These are phyloP conservation scores for Globisporangium middletonii DNA, from an alignment of 352 stramenopile genomes.

Conservation along the genomic window DNA sequence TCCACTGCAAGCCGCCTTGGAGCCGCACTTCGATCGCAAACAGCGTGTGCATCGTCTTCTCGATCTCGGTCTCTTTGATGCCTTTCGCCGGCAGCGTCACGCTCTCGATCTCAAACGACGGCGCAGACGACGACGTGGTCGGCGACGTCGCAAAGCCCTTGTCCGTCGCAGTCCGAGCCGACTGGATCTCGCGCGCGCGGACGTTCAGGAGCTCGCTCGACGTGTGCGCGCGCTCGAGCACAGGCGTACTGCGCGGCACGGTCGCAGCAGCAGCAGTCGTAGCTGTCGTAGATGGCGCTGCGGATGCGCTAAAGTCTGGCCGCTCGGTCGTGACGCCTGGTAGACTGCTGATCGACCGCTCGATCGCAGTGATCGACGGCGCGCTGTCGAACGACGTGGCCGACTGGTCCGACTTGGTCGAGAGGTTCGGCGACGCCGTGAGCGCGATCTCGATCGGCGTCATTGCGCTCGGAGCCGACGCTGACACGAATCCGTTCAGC, in stretches of 20 bases:
- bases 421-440: constrained; percentile 19
- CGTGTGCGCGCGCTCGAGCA: constrained; percentile 65
- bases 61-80: constrained; percentile 76
- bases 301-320: constrained; percentile 12
- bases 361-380: constrained; percentile 37
- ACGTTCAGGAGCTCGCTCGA: constrained; percentile 63
- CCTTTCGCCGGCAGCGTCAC: constrained; percentile 59
- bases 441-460: constrained; percentile 29
- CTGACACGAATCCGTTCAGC: constrained; percentile 22
- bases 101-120: constrained; percentile 82
- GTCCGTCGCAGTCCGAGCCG: constrained; percentile 30
- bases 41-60: constrained; percentile 76
- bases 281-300: not conserved
- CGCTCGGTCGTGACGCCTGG: constrained; percentile 30
- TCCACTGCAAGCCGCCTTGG: constrained; percentile 78
- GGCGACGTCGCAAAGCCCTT: constrained; percentile 27
- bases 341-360: constrained; percentile 23
- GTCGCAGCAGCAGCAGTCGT: constrained; percentile 1
- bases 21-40: constrained; percentile 79
- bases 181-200: constrained; percentile 40
- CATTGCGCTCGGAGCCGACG: constrained; percentile 25
- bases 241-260: constrained; percentile 27
- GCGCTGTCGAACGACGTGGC: constrained; percentile 34
- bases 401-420: constrained; percentile 30
- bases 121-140: constrained; percentile 28